Conservation (phyloP, 139 green algal species). For the Diplosphaera chodatii region DNA sequence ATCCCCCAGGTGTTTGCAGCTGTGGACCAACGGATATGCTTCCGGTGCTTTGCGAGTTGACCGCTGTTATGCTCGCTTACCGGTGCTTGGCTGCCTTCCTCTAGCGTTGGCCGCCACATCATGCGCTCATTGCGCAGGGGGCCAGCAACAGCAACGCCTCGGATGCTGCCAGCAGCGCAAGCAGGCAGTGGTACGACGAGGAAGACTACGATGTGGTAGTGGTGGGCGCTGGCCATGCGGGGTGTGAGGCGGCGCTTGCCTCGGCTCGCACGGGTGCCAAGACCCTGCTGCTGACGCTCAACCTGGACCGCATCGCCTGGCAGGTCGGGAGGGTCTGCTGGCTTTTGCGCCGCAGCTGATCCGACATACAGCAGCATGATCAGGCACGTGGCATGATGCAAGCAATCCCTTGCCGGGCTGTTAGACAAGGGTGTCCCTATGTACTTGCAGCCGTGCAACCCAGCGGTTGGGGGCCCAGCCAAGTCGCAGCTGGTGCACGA, state of each 20-base stretch:
- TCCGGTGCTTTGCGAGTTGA: no score
- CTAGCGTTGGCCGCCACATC: no score
- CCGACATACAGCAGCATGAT: no score
- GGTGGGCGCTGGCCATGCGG: slow-evolving; percentile 92
- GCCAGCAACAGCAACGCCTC: no score
- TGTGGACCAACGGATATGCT: no score
- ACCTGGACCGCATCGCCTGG: slow-evolving; percentile 93
- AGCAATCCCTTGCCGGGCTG: no score
- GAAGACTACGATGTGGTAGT: slow-evolving; percentile 94
- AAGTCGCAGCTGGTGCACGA: slow-evolving; percentile 96
- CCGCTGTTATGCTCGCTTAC: no score
- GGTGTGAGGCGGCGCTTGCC: slow-evolving; percentile 93
- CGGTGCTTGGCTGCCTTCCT: no score
- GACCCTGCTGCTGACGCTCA: slow-evolving; percentile 93
- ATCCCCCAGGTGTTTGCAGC: neutral
- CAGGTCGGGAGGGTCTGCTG: slow-evolving; percentile 58
- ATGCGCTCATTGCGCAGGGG: no score
- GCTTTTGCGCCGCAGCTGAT: no score
- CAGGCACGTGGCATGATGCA: no score
- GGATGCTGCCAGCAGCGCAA: neutral
- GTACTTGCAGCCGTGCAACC: slow-evolving; percentile 77
- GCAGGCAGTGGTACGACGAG: slow-evolving; percentile 32
- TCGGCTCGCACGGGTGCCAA: slow-evolving; percentile 71
- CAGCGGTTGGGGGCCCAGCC: slow-evolving; percentile 84
- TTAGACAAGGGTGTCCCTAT: no score